phyloP scores from a whole-genome alignment of 2,329 filamentous ascomycete genomes.

The Sporothrix globosa region DNA sequence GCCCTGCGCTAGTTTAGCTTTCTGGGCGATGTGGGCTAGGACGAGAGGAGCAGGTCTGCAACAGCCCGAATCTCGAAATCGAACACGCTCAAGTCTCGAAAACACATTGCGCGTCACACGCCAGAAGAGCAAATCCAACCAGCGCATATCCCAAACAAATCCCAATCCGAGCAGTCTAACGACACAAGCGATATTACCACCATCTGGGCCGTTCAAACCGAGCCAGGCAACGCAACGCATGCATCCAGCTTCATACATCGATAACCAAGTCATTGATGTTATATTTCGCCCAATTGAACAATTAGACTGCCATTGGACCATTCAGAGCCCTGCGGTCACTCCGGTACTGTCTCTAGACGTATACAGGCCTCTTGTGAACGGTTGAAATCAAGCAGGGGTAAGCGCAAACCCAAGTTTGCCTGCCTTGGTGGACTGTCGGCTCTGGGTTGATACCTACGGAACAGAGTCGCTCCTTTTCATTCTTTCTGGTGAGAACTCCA shows the following conservation, averaged over 20 bases:
- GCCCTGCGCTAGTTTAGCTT: background rate
- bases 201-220: background rate
- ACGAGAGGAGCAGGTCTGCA: background rate
- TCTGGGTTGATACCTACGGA: background rate
- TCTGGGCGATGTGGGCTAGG: slow-evolving; percentile 3
- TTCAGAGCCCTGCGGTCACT: background rate
- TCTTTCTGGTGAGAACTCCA: background rate
- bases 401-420: background rate
- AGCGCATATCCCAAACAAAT: background rate
- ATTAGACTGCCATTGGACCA: background rate
- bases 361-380: no score
- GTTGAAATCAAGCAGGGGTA: no score
- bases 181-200: background rate
- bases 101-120: slow-evolving; percentile 14
- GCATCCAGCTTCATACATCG: background rate
- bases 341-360: background rate
- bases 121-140: background rate
- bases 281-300: background rate
- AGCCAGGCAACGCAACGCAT: background rate
- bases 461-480: background rate
- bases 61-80: background rate
- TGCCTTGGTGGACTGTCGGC: background rate
- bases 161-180: background rate
- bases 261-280: background rate
- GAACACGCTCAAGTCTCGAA: background rate